Conservation (phyloP, 2,329 filamentous ascomycete genomes). For the Xylaria sp. region DNA sequence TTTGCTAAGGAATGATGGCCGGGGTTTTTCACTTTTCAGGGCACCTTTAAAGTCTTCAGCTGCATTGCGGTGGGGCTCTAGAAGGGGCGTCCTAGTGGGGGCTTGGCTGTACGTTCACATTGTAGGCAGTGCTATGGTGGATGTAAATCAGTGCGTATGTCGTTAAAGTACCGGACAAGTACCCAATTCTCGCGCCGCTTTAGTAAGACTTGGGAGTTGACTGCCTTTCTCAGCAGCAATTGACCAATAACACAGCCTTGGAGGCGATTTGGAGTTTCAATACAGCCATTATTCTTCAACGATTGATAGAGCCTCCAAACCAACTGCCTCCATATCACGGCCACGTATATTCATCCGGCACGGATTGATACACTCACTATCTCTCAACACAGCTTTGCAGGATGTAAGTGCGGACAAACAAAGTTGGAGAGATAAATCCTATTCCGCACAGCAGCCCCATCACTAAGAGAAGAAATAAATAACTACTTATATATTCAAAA, state of each 20-base stretch:
- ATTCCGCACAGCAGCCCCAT: not conserved
- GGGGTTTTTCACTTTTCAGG: not conserved
- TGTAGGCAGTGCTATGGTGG: not conserved
- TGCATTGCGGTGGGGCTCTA: slow-evolving; percentile 10
- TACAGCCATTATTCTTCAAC: slow-evolving; percentile 11
- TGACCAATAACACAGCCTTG: slow-evolving; percentile 25
- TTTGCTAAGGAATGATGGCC: not conserved
- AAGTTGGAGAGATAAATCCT: not conserved
- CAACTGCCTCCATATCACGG: slow-evolving; percentile 16
- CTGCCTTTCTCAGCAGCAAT: slow-evolving; percentile 11
- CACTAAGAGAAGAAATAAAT: not conserved
- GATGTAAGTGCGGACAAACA: not conserved
- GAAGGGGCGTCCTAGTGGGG: slow-evolving; percentile 18
- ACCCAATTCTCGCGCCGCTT: not conserved
- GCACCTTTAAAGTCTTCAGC: slow-evolving; percentile 17
- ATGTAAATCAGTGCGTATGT: not conserved
- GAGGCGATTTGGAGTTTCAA: not conserved
- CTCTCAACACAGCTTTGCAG: not conserved
- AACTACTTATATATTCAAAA: no score
- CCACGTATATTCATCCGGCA: not conserved
- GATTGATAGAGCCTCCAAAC: slow-evolving; percentile 21
- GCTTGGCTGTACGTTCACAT: slow-evolving; percentile 1
- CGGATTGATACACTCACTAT: not conserved
- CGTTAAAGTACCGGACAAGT: slow-evolving; percentile 16
- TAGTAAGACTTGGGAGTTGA: slow-evolving; percentile 12